These are phyloP conservation scores for Neurospora tetraspora DNA, from an alignment of 495 filamentous ascomycete genomes.

Conservation along the genomic window DNA sequence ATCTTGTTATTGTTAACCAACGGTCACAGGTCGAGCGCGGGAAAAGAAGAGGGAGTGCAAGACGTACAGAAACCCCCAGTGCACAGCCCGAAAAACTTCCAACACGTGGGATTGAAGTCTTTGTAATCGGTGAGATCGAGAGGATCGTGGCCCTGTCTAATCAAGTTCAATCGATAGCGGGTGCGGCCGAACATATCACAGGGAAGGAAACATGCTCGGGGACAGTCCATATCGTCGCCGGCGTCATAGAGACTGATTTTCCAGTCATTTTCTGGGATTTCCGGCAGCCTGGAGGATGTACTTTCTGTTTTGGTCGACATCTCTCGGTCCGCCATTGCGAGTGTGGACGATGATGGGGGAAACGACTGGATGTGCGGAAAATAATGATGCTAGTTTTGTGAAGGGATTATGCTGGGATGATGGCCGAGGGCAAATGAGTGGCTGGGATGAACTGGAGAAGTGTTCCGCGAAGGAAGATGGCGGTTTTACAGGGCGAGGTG, in stretches of 20 bases:
- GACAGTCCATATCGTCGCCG: slow-evolving; percentile 11
- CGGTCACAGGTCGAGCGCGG: background rate
- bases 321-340: background rate
- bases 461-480: background rate
- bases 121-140: slow-evolving; percentile 12
- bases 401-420: background rate
- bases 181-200: slow-evolving; percentile 17
- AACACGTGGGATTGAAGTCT: slow-evolving; percentile 12
- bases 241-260: slow-evolving; percentile 10
- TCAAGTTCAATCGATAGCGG: slow-evolving; percentile 8
- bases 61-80: slow-evolving; percentile 7
- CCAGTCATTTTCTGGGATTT: slow-evolving; percentile 4
- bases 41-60: background rate
- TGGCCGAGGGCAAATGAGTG: background rate
- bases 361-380: background rate
- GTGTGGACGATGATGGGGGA: background rate
- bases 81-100: slow-evolving; percentile 11
- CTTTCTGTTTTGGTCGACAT: background rate
- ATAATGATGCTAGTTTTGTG: background rate
- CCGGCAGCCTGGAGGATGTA: background rate
- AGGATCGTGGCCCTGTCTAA: slow-evolving; percentile 8
- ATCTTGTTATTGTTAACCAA: slow-evolving; percentile 1
- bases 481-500: background rate
- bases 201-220: slow-evolving; percentile 12
- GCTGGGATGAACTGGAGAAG: background rate